Evolutionary conservation across 495 filamentous ascomycete genomes (phyloP), one percentile per base, ranked within the genome.

Genomic region (Amorphotheca resinae): DNA sequence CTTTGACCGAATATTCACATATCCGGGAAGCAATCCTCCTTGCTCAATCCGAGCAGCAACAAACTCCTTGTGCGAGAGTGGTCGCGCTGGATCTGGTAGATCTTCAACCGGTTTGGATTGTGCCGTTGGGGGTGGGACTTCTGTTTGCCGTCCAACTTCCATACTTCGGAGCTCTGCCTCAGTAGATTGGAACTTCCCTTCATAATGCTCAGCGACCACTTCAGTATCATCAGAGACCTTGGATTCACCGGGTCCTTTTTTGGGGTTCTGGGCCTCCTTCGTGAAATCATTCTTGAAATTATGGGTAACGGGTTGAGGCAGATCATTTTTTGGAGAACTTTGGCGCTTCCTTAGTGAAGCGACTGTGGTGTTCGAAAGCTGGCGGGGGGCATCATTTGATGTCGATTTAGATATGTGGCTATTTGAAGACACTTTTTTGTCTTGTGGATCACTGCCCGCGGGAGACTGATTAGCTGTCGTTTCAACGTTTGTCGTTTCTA

Each of bases 11-110:
- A 94, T 73, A 15, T 57, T 61, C 2, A 67, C 64, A 53, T 87
- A 76, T 7, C 87, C 88, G 1, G 69, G 59, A 1, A 82, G 80
- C 8, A 93, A 59, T 12, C 68, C 63, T 32, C 82, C 75, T n/a
- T 68, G 64, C 46, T 65, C 41, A 44, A 89, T 76, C 16, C 65
- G 66, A 7, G 61, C 49, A n/a, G 59, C 56, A 23, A 82, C 76
- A 50, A 64, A 86, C 38, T 87, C 76, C 43, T 80, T 60, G 50
- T 81, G 82, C 0, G 70, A 67, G 6, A 72, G 51, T 4, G 76
- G 74, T 21, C 58, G 62, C 9, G 15, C 23, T 3, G 50, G 49
- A 36, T 55, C 52, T 5, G 31, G 18, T 11, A 45, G 33, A 12
- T 25, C 39, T 17, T 36, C 44, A 4, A 6, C 44, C 6, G 35